Evolutionary conservation across 768 basidiomycete genomes (phyloP).

Genomic region (Myochromella boudieri): DNA sequence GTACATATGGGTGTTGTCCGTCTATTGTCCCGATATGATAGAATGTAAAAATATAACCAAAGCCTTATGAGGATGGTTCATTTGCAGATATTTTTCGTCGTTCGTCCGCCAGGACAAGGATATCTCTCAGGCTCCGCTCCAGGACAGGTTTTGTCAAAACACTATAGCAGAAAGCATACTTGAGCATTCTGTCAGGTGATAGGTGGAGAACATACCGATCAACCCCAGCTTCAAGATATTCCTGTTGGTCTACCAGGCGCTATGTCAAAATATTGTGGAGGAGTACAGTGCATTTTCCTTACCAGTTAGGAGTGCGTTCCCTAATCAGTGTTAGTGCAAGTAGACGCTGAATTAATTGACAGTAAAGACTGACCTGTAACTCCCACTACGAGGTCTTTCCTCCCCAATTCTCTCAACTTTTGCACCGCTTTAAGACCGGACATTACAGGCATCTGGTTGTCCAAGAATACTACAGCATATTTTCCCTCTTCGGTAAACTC

Average conservation of each 20-base stretch:
- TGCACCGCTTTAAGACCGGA: slow-evolving; percentile 69
- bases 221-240: slow-evolving; percentile 74
- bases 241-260: slow-evolving; percentile 61
- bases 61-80: slow-evolving; percentile 11
- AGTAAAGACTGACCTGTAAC: slow-evolving; percentile 55
- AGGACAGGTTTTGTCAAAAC: slow-evolving; percentile 81
- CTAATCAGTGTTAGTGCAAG: slow-evolving; percentile 25
- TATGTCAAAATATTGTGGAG: slow-evolving; percentile 10
- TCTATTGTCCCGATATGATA: background rate
- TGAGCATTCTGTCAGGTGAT: slow-evolving; percentile 2
- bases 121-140: slow-evolving; percentile 50
- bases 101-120: slow-evolving; percentile 44
- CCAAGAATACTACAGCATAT: slow-evolving; percentile 51
- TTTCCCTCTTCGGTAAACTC: slow-evolving; percentile 31
- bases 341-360: too few species aligned
- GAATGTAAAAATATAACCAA: background rate
- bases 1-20: background rate
- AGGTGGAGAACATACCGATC: slow-evolving; percentile 53
- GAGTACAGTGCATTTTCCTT: too few species aligned
- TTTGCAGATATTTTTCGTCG: slow-evolving; percentile 35
- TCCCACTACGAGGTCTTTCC: slow-evolving; percentile 79
- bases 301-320: slow-evolving; percentile 55
- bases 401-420: slow-evolving; percentile 62
- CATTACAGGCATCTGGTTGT: slow-evolving; percentile 85
- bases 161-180: slow-evolving; percentile 31